These are phyloP conservation scores for Aspergillus ochraceoroseus DNA, from an alignment of 2,329 filamentous ascomycete genomes.

Conservation along the genomic window DNA sequence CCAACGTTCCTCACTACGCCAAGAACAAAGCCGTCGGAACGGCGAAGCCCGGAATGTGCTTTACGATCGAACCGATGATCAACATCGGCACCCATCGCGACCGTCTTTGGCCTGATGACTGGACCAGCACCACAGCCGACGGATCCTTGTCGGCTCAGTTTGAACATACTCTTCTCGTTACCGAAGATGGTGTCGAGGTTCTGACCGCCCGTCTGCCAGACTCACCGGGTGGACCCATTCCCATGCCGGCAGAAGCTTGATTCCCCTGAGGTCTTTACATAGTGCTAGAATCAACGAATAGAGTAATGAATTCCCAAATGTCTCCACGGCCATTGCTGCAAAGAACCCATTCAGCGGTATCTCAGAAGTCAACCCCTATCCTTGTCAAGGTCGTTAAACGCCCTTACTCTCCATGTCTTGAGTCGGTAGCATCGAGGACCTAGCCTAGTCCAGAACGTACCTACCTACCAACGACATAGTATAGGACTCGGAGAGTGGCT, in stretches of 20 bases:
- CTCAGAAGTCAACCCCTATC: no score
- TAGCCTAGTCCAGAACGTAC: no score
- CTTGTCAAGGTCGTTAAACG: no score
- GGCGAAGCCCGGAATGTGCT: constrained; percentile 95
- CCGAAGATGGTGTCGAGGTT: constrained; percentile 74
- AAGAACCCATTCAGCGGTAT: no score
- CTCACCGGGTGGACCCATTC: constrained; percentile 69
- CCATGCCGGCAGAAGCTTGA: constrained; percentile 48
- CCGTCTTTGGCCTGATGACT: constrained; percentile 97
- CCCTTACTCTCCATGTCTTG: no score
- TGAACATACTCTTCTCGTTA: constrained; percentile 81
- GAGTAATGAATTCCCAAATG: constrained; percentile 10
- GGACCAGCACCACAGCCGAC: constrained; percentile 91
- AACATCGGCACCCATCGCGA: constrained; percentile 85
- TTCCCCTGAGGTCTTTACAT: neutral
- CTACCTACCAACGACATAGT: no score
- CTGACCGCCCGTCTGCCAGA: constrained; percentile 67
- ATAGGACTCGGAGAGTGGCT: no score
- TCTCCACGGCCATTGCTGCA: constrained; percentile 1
- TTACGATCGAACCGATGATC: constrained; percentile 99
- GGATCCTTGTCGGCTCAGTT: constrained; percentile 91
- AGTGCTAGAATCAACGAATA: constrained; percentile 11
- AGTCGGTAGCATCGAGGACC: no score
- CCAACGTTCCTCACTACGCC: constrained; percentile 93
- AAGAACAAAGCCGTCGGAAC: constrained; percentile 97